These are phyloP conservation scores for Colletotrichum karsti DNA, from an alignment of 2,329 filamentous ascomycete species.

Conservation along the genomic window DNA sequence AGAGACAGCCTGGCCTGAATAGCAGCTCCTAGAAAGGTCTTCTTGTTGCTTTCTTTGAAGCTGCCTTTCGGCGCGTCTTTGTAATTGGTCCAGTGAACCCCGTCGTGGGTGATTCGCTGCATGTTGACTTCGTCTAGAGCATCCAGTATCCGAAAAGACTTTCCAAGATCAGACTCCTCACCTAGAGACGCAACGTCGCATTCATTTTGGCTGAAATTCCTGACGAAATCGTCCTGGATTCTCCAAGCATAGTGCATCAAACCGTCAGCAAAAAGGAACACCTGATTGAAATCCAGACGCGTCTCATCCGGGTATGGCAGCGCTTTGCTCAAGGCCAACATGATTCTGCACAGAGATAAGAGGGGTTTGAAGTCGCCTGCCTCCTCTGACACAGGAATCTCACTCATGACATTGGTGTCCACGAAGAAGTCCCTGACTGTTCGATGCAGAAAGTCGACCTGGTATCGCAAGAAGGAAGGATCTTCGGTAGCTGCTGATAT, in stretches of 20 bases:
- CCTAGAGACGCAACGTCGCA: too few relatives aligned
- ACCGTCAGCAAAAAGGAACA: not conserved
- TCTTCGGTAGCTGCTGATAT: not conserved
- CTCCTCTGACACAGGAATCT: not conserved
- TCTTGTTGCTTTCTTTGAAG: not conserved
- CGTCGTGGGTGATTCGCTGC: not conserved
- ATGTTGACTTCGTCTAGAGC: not conserved
- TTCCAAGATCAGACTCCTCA: not conserved
- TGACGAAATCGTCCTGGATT: not conserved
- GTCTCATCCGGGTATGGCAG: too few relatives aligned
- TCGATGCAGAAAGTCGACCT: slow-evolving; percentile 27
- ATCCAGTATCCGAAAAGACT: not conserved
- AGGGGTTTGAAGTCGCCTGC: not conserved
- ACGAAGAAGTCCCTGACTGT: slow-evolving; percentile 23
- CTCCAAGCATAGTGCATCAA: not conserved
- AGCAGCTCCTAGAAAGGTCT: not conserved
- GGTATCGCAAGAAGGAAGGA: not conserved
- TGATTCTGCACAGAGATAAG: not conserved
- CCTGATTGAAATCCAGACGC: not conserved
- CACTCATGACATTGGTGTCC: not conserved
- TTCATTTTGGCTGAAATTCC: not conserved
- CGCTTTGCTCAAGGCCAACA: not conserved
- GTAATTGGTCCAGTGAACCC: not conserved
- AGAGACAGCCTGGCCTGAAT: not conserved
- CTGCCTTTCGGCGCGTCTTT: not conserved